Percentiles rank a stretch among this genome's conserved stretches.
Evolutionary conservation across 2,329 filamentous ascomycete species (phyloP).

Genomic region (Chalara sp.): DNA sequence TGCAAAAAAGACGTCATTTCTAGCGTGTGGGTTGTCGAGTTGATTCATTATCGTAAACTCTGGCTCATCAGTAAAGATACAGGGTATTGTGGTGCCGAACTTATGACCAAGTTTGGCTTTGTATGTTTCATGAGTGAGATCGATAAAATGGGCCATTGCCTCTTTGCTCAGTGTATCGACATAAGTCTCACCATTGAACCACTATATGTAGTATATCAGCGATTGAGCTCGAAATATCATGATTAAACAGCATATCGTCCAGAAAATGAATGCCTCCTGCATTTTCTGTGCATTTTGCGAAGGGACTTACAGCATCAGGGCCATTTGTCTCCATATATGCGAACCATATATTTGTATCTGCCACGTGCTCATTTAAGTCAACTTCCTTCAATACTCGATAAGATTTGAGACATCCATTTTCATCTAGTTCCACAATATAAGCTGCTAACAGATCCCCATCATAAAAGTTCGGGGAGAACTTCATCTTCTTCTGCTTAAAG

Average conservation of each 20-base stretch:
- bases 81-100: constrained; percentile 25
- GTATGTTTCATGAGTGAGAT: constrained; percentile 26
- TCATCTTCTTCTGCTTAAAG: constrained; percentile 22
- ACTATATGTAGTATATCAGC: constrained; percentile 8
- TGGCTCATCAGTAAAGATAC: constrained; percentile 29
- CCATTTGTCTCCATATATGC: constrained; percentile 27
- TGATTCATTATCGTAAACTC: constrained; percentile 27
- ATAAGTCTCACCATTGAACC: constrained; percentile 28
- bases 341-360: constrained; percentile 24
- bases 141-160: constrained; percentile 24
- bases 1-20: constrained; percentile 25
- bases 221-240: too few species aligned
- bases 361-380: constrained; percentile 5
- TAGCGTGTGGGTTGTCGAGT: constrained; percentile 17
- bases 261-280: background rate
- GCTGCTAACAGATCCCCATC: constrained; percentile 21
- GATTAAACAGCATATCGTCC: too few species aligned
- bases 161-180: constrained; percentile 24
- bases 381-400: constrained; percentile 13
- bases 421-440: constrained; percentile 20
- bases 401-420: constrained; percentile 19
- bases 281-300: background rate
- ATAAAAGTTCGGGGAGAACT: constrained; percentile 20
- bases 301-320: background rate
- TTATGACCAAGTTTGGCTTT: constrained; percentile 23